These are phyloP conservation scores for Plantago ovata DNA, from an alignment of 257 asterid genomes.

Conservation along the genomic window DNA sequence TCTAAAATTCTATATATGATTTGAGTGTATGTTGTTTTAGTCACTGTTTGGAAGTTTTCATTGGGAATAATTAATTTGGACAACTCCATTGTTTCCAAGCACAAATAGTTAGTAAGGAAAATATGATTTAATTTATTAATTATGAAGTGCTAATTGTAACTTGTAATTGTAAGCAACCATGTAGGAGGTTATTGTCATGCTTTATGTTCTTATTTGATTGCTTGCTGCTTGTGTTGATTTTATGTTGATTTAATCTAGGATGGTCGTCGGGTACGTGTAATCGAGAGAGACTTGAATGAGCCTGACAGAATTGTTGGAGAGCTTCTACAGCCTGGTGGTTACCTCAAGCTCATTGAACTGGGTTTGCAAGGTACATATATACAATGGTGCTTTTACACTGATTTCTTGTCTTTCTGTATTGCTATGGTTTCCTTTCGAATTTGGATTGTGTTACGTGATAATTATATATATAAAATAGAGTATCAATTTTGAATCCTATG, in stretches of 20 bases:
- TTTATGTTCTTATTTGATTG: not conserved
- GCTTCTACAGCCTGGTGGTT: constrained; percentile 92
- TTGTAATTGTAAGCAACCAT: no score
- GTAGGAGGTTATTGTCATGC: not conserved
- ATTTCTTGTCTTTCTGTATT: no score
- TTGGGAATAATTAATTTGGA: no score
- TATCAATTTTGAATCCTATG: no score
- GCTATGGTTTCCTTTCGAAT: no score
- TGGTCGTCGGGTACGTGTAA: constrained; percentile 71
- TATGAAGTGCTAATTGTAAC: no score
- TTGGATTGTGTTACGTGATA: no score
- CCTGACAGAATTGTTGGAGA: constrained; percentile 96
- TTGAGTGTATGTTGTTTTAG: not conserved
- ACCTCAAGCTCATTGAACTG: constrained; percentile 76
- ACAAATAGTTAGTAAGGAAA: no score
- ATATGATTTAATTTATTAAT: no score
- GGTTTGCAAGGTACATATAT: constrained; percentile 66
- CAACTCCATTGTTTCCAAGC: no score
- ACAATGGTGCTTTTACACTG: not conserved
- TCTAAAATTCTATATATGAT: not conserved
- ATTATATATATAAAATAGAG: no score
- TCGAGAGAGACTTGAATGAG: constrained; percentile 85
- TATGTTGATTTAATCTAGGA: constrained; percentile 43
- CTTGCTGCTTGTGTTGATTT: not conserved
- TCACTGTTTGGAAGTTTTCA: no score